Evolutionary conservation across 2,329 filamentous ascomycete genomes (phyloP).

Genomic region (Ophiosphaerella korrae): DNA sequence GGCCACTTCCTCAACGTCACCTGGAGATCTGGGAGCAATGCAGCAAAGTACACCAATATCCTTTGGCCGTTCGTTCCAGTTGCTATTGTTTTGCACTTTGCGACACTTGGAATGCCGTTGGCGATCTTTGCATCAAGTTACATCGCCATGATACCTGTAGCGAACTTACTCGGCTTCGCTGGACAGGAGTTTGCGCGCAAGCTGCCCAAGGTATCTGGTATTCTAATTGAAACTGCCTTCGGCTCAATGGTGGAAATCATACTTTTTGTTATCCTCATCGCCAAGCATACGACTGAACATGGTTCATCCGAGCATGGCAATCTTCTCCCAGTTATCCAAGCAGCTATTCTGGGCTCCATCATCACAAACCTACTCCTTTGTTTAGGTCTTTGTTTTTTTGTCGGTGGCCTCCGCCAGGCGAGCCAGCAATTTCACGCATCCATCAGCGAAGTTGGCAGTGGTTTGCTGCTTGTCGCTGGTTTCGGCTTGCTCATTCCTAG

Average conservation of each 20-base stretch:
- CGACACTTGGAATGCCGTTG: conserved; percentile 60
- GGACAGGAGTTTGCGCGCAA: conserved; percentile 74
- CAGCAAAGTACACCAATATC: conserved; percentile 70
- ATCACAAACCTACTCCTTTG: conserved; percentile 81
- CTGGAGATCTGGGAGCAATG: conserved; percentile 66
- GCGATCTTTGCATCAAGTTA: conserved; percentile 72
- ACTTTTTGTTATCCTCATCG: conserved; percentile 76
- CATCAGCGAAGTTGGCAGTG: conserved; percentile 79
- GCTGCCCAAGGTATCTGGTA: conserved; percentile 72
- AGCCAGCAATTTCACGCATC: conserved; percentile 75
- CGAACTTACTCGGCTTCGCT: conserved; percentile 75
- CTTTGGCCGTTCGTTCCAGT: conserved; percentile 77
- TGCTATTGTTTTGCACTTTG: conserved; percentile 66
- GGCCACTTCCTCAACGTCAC: conserved; percentile 66
- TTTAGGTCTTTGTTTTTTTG: conserved; percentile 79
- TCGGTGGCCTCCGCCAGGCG: conserved; percentile 71
- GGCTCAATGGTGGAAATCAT: conserved; percentile 81
- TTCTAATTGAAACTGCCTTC: conserved; percentile 63
- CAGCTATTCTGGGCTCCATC: conserved; percentile 83
- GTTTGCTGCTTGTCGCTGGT: conserved; percentile 76
- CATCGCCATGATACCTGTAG: conserved; percentile 75
- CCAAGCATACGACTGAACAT: conserved; percentile 51
- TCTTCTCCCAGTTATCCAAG: conserved; percentile 71
- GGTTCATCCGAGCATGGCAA: conserved; percentile 45
- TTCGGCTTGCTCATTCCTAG: conserved; percentile 52